Conservation (phyloP, 2,329 filamentous ascomycete genomes). For the Ilyonectria mors-panacis region DNA sequence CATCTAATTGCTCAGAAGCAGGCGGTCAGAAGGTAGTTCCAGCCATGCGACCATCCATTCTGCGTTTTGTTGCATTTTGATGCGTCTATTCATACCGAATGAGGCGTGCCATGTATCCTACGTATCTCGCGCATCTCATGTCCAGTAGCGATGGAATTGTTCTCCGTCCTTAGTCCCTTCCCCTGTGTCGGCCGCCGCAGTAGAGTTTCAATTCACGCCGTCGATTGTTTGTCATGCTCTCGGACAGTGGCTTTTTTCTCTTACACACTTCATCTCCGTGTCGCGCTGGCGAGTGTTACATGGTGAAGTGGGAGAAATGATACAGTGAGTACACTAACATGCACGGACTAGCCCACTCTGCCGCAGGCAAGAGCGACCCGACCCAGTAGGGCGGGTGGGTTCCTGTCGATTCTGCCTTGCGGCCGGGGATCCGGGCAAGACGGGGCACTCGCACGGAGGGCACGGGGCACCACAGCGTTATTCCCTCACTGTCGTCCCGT, state of each 20-base stretch:
- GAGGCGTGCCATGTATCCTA: slow-evolving; percentile 3
- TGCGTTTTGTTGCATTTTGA: background rate
- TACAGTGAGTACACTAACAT: background rate
- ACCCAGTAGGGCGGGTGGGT: slow-evolving; percentile 19
- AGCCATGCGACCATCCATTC: background rate
- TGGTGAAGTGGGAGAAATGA: background rate
- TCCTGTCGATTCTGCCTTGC: slow-evolving; percentile 31
- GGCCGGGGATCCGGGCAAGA: slow-evolving; percentile 17
- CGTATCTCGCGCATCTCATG: slow-evolving; percentile 3
- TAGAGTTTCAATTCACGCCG: background rate
- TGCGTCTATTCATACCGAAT: background rate
- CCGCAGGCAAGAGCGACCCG: background rate
- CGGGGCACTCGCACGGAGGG: background rate
- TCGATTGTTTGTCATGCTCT: background rate
- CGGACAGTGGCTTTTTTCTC: background rate
- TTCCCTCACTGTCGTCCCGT: background rate
- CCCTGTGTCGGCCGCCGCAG: slow-evolving; percentile 1
- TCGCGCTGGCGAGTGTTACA: background rate
- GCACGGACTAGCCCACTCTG: background rate
- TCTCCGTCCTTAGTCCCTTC: background rate
- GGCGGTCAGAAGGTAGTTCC: background rate
- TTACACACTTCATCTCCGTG: background rate
- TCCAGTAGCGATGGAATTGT: background rate
- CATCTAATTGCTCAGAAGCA: background rate
- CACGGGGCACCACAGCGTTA: slow-evolving; percentile 5